Conservation (phyloP, 202 grass and related monocot species). For the Alloteropsis angusta region DNA sequence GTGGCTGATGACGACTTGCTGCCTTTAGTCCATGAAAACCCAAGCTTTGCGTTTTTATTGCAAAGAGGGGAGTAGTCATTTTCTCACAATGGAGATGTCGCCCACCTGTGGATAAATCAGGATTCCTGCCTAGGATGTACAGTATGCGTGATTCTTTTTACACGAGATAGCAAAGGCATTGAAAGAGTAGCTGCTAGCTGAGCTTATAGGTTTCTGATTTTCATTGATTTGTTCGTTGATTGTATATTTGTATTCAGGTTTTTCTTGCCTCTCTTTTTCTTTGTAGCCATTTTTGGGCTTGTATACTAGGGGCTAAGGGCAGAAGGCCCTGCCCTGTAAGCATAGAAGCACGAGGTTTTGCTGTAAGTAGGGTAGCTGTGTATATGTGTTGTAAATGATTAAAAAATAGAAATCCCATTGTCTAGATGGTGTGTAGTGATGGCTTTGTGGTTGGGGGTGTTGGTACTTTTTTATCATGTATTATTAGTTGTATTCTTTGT, state of each 20-base stretch:
- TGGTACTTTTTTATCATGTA: neutral
- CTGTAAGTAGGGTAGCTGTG: slow-evolving; percentile 37
- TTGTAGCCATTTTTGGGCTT: slow-evolving; percentile 23
- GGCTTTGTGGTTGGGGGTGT: neutral
- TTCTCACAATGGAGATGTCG: slow-evolving; percentile 7
- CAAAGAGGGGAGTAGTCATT: slow-evolving; percentile 56
- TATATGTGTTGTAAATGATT: slow-evolving; percentile 42
- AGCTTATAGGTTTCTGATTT: slow-evolving; percentile 30
- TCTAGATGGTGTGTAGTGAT: slow-evolving; percentile 16
- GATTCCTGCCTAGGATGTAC: slow-evolving; percentile 42
- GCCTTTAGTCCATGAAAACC: slow-evolving; percentile 59
- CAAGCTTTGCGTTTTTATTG: slow-evolving; percentile 89
- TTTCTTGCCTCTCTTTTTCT: neutral
- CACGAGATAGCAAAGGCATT: slow-evolving; percentile 29
- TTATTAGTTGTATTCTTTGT: neutral
- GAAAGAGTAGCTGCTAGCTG: slow-evolving; percentile 42
- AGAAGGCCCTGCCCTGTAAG: slow-evolving; percentile 30
- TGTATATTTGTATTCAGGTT: slow-evolving; percentile 43
- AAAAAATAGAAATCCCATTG: slow-evolving; percentile 19
- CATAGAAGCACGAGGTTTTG: slow-evolving; percentile 23
- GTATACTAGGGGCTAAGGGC: slow-evolving; percentile 40
- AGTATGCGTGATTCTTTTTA: slow-evolving; percentile 41
- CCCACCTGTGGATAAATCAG: slow-evolving; percentile 39
- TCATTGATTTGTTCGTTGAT: slow-evolving; percentile 40
- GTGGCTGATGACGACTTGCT: slow-evolving; percentile 59